phyloP scores from a whole-genome alignment of 169 alveolate genomes.

The Plasmodium adleri region DNA sequence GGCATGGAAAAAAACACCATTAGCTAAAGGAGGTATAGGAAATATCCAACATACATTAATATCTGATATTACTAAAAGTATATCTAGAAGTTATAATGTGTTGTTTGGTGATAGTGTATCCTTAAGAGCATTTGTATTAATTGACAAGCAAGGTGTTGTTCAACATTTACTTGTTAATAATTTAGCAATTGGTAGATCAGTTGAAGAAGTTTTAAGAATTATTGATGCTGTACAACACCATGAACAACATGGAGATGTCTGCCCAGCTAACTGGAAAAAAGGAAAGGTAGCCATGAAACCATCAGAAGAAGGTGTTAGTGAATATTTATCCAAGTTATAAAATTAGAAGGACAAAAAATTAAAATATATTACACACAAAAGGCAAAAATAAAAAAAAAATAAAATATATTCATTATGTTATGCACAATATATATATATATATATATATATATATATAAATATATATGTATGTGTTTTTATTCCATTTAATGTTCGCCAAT shows the following conservation, averaged over 20 bases:
- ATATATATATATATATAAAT: neutral
- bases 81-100: conserved; percentile 95
- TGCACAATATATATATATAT: neutral
- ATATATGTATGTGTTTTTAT: too few species aligned
- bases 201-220: conserved; percentile 95
- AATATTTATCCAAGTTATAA: conserved; percentile 79
- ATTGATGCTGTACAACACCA: conserved; percentile 96
- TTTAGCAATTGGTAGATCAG: conserved; percentile 99
- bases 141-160: conserved; percentile 96
- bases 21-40: conserved; percentile 99
- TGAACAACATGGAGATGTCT: conserved; percentile 98
- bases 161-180: conserved; percentile 96
- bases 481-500: too few species aligned
- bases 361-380: neutral
- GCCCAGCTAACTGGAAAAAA: conserved; percentile 99
- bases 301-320: conserved; percentile 93
- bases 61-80: conserved; percentile 94
- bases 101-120: conserved; percentile 92
- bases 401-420: neutral
- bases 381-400: neutral
- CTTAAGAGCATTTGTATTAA: conserved; percentile 98
- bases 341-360: conserved; percentile 2
- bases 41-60: conserved; percentile 93
- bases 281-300: conserved; percentile 97
- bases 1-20: conserved; percentile 96